phyloP scores from a whole-genome alignment of 345 rosid genomes.

The Gossypium longicalyx region DNA sequence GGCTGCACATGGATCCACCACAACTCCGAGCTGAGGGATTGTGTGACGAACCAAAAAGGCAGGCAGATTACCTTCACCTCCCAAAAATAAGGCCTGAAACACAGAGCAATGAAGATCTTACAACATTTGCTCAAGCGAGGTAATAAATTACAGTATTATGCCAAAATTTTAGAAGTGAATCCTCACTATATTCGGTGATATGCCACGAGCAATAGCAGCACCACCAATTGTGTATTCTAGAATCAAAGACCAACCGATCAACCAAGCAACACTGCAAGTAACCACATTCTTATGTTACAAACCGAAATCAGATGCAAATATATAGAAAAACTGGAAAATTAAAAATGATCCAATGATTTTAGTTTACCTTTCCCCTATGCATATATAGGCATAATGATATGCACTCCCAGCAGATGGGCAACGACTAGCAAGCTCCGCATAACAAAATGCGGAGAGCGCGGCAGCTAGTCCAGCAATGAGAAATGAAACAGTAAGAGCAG shows the following conservation, averaged over 20 bases:
- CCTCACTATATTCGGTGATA: conserved; percentile 70
- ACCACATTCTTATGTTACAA: neutral
- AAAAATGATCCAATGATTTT: neutral
- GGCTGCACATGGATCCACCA: conserved; percentile 88
- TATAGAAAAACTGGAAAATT: neutral
- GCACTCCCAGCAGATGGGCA: conserved; percentile 99
- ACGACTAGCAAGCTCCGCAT: conserved; percentile 90
- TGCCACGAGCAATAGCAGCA: conserved; percentile 91
- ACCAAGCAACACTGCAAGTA: conserved; percentile 75
- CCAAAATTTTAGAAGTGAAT: neutral
- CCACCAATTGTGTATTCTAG: conserved; percentile 96
- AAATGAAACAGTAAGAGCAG: conserved; percentile 85
- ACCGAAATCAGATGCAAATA: neutral
- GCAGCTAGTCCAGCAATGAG: conserved; percentile 92
- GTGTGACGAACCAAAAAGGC: conserved; percentile 59
- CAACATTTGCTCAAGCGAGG: neutral
- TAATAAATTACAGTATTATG: neutral
- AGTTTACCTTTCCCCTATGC: conserved; percentile 87
- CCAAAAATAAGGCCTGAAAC: conserved; percentile 66
- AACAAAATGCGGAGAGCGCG: conserved; percentile 91
- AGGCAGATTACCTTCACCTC: conserved; percentile 74
- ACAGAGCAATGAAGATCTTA: neutral
- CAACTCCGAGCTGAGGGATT: conserved; percentile 70
- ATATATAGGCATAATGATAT: conserved; percentile 90
- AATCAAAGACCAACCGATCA: conserved; percentile 91